Evolutionary conservation across 2,329 filamentous ascomycete genomes (phyloP), one percentile per base, ranked within the genome.

Genomic region (Teratosphaeriaceae sp.): DNA sequence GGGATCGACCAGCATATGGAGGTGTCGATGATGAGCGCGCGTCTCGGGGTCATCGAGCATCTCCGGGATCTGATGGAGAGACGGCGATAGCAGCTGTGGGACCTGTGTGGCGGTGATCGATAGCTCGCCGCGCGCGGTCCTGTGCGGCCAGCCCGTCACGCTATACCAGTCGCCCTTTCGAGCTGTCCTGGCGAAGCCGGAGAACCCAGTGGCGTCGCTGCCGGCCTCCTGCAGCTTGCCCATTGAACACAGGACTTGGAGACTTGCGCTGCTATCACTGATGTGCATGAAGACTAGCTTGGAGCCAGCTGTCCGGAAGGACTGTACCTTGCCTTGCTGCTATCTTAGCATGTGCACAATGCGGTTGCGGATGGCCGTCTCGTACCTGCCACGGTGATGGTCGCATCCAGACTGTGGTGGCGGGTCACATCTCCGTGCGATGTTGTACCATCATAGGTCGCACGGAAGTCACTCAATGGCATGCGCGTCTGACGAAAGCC

Each of bases 201-300:
- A 82, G 61, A 78, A 79, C 13, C 59, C 63, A n/a, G 70, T 65
- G 1, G 61, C 52, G 3, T 62, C 56, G 42, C 45, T 38, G 42
- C 19, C 79, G 72, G 54, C 69, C n/a, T 58, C 47, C 13, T 61
- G 60, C 47, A 74, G 58, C 40, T 72, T 76, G 46, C 73, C 72
- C 54, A 82, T 73, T 64, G 85, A 85, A 63, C 85, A 75, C 69
- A 94, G 80, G 48, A 82, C 75, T 66, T 98, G 92, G 24, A 94
- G 65, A 50, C 75, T 78, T 53, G 79, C 68, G 44, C 81, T 83
- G 59, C 87, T 80, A 62, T 88, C 80, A 53, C 80, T 72, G 38
- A 97, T 69, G 65, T 92, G 85, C 52, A 96, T 64, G 64, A 98
- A 98, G 50, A 88, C 72, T 54, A 98, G 79, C 65, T 85, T 87